Evolutionary conservation across 2,329 filamentous ascomycete genomes (phyloP).

Genomic region (Conoideocrella luteorostrata): DNA sequence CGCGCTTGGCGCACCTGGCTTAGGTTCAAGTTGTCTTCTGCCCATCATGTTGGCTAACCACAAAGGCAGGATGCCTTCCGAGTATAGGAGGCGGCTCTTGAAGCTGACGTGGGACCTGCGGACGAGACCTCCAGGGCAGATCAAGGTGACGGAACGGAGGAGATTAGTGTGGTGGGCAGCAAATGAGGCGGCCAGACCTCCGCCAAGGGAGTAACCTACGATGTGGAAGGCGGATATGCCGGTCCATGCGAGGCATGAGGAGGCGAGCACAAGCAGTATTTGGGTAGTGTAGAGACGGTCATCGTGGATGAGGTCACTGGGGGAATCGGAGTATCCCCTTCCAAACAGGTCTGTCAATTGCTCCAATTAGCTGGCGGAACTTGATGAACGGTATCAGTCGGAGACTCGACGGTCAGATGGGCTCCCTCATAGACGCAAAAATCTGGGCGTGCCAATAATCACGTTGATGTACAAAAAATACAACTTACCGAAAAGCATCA

Average conservation of each 20-base stretch:
- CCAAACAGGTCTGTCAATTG: conserved; percentile 59
- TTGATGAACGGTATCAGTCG: too few species aligned
- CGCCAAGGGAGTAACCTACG: conserved; percentile 75
- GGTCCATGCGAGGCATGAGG: conserved; percentile 53
- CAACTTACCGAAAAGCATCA: conserved; percentile 67
- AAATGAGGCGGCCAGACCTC: conserved; percentile 65
- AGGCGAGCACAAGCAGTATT: conserved; percentile 59
- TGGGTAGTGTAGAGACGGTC: conserved; percentile 58
- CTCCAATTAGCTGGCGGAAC: neutral
- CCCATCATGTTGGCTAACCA: conserved; percentile 49
- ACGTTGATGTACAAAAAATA: neutral
- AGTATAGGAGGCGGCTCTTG: conserved; percentile 58
- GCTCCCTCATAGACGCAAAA: too few species aligned
- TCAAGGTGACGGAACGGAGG: conserved; percentile 55
- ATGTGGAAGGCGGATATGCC: conserved; percentile 56
- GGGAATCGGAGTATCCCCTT: conserved; percentile 69
- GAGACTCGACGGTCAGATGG: too few species aligned
- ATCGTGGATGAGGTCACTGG: conserved; percentile 53
- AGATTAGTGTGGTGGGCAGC: conserved; percentile 60
- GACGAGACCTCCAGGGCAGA: conserved; percentile 65
- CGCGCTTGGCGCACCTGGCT: conserved; percentile 23
- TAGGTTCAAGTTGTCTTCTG: conserved; percentile 39
- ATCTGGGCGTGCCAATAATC: too few species aligned
- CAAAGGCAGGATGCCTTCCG: conserved; percentile 52
- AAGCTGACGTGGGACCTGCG: conserved; percentile 55